Percentiles rank a stretch among this genome's conserved stretches.
phyloP scores from a whole-genome alignment of 257 asterid species.

The Solanum paucissectum region DNA sequence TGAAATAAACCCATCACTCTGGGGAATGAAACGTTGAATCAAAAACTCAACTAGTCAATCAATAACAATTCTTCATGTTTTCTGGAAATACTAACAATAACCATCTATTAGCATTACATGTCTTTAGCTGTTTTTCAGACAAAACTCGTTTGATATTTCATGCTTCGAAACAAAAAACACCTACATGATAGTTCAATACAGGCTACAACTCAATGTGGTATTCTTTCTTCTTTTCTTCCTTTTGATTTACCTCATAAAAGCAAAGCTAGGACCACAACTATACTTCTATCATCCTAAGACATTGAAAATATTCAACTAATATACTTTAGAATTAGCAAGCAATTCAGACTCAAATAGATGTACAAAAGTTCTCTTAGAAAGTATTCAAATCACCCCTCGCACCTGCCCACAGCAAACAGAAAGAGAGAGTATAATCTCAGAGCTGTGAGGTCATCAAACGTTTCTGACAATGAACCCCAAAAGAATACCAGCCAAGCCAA shows the following conservation, averaged over 20 bases:
- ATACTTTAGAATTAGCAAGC: neutral
- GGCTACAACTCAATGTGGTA: neutral
- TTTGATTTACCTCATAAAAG: neutral
- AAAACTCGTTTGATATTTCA: neutral
- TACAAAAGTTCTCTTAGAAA: neutral
- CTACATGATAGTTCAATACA: neutral
- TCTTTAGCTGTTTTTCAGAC: neutral
- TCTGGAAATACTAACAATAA: neutral
- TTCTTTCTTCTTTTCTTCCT: neutral
- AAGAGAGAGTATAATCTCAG: neutral
- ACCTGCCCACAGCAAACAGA: neutral
- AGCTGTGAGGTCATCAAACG: neutral
- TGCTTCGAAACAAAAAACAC: neutral
- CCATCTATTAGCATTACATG: neutral
- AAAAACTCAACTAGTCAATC: neutral
- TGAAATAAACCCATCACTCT: neutral
- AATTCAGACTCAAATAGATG: neutral
- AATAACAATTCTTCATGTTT: neutral
- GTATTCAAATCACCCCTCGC: neutral
- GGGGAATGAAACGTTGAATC: neutral
- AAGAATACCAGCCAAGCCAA: slow-evolving; percentile 5
- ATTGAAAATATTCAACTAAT: neutral
- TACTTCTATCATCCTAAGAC: neutral
- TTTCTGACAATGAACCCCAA: slow-evolving; percentile 1
- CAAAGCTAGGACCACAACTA: neutral